Percentiles rank a stretch among this genome's conserved stretches.
Conservation (phyloP, 352 stramenopile species). For the Globisporangium canariense region DNA sequence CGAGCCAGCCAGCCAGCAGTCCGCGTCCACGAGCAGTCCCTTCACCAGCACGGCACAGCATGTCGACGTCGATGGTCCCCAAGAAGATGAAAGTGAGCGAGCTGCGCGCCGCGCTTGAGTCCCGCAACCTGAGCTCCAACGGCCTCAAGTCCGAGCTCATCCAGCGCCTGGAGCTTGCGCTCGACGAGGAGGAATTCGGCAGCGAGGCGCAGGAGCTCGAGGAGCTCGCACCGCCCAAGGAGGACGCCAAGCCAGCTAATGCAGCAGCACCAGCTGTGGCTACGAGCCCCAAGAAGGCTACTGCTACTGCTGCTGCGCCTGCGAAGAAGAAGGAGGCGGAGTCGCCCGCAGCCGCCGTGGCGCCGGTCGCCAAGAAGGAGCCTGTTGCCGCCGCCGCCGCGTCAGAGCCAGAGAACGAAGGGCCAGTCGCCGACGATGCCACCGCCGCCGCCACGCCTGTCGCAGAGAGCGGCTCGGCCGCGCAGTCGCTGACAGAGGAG, state of each 20-base stretch:
- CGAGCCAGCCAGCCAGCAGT: neutral
- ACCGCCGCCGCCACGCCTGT: neutral
- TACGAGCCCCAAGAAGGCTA: conserved; percentile 27
- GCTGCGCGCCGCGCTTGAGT: conserved; percentile 79
- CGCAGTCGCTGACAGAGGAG: conserved; percentile 52
- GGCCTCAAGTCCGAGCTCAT: conserved; percentile 89
- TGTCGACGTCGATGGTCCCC: conserved; percentile 71
- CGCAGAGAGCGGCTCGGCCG: conserved; percentile 14
- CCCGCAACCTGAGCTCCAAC: conserved; percentile 75
- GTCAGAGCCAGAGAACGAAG: conserved; percentile 3
- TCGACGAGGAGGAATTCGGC: conserved; percentile 87
- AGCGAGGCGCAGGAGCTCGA: conserved; percentile 69
- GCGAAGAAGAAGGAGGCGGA: conserved; percentile 25
- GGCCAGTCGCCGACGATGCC: conserved; percentile 5
- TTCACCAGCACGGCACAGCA: conserved; percentile 12
- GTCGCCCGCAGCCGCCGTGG: neutral
- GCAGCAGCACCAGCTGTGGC: neutral
- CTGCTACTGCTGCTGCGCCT: conserved; percentile 13
- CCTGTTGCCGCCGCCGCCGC: conserved; percentile 8
- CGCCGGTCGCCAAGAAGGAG: conserved; percentile 24
- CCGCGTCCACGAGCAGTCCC: neutral
- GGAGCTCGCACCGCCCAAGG: conserved; percentile 44
- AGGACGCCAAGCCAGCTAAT: conserved; percentile 22
- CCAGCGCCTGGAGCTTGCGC: conserved; percentile 82
- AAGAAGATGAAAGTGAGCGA: conserved; percentile 93